Evolutionary conservation across 805 yeast genomes (phyloP), one percentile per base, ranked within the genome.

Genomic region (Lipomyces chichibuensis): DNA sequence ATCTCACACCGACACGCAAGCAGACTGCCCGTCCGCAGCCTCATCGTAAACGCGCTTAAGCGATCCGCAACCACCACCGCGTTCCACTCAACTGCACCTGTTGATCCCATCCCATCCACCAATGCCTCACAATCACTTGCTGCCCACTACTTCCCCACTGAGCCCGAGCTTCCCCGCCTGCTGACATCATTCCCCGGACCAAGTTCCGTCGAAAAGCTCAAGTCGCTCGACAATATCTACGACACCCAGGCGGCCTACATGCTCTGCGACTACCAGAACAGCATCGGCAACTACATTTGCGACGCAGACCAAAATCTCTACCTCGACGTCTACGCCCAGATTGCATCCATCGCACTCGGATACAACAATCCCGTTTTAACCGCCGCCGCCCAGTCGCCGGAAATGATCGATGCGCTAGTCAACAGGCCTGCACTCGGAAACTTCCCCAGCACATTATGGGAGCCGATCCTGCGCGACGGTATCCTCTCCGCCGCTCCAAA

Each of bases 341-440:
- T 90, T 73, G 91, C 96, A 13, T 90, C 96, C 14, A 90, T 90
- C 72, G 88, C 95, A 20, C 83, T 90, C 67, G 96, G 96, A 59
- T 90, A 90, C 85, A 90, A 91, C 82, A 88, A 90, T 81, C 96
- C 96, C 25, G 88, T 85, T 54, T 82, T 90, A 71, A 81, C 84
- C 62, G 85, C 86, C 79, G 86, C 86, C 61, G 94, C 95, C 60
- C 83, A 82, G 76, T 84, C 91, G 49, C 88, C 85, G 66, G 88
- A 84, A 74, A 87, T 88, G 90, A 79, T 87, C 69, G 84, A 86
- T 76, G 91, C 94, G 29, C 78, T 91, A 63, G 87, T 90, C 70
- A 89, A 90, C 81, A 85, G 96, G 78, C 96, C 96, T 54, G 96
- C 96, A 25, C 80, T 89, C 67, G 95, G 94, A 74, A 88, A 88